phyloP scores from a whole-genome alignment of 805 yeast genomes.

The Jamesozyma hellenica region DNA sequence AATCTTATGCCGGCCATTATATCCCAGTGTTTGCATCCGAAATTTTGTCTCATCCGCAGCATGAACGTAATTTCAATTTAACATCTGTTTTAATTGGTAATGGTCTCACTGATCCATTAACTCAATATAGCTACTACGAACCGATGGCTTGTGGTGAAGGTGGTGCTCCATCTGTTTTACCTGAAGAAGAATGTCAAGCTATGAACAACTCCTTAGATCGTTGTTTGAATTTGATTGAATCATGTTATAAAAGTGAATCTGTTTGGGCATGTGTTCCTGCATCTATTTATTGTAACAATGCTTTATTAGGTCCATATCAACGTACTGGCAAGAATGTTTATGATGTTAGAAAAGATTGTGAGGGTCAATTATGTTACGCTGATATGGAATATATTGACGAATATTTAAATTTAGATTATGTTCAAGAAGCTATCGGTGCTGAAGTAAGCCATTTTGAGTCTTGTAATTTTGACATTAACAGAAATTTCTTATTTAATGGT shows the following conservation, averaged over 20 bases:
- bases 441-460: slow-evolving; percentile 70
- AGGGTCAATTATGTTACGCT: slow-evolving; percentile 63
- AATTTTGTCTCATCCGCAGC: slow-evolving; percentile 51
- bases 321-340: slow-evolving; percentile 84
- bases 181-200: slow-evolving; percentile 67
- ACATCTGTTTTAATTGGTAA: slow-evolving; percentile 80
- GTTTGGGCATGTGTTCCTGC: slow-evolving; percentile 90
- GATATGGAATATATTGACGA: slow-evolving; percentile 64
- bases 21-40: slow-evolving; percentile 83
- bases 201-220: slow-evolving; percentile 64
- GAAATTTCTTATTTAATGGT: slow-evolving; percentile 74
- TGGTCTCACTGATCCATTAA: slow-evolving; percentile 79
- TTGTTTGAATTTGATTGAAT: slow-evolving; percentile 63
- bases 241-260: slow-evolving; percentile 67
- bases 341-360: slow-evolving; percentile 77
- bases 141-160: slow-evolving; percentile 96
- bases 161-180: slow-evolving; percentile 67
- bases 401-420: slow-evolving; percentile 68
- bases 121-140: slow-evolving; percentile 67
- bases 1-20: slow-evolving; percentile 95
- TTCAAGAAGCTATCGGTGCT: slow-evolving; percentile 77
- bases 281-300: slow-evolving; percentile 76
- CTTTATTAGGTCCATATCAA: slow-evolving; percentile 71
- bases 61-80: slow-evolving; percentile 51
- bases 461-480: slow-evolving; percentile 70